Evolutionary conservation across 345 rosid species (phyloP), one percentile per base, ranked within the genome.

Genomic region (Atalantia buxifolia): DNA sequence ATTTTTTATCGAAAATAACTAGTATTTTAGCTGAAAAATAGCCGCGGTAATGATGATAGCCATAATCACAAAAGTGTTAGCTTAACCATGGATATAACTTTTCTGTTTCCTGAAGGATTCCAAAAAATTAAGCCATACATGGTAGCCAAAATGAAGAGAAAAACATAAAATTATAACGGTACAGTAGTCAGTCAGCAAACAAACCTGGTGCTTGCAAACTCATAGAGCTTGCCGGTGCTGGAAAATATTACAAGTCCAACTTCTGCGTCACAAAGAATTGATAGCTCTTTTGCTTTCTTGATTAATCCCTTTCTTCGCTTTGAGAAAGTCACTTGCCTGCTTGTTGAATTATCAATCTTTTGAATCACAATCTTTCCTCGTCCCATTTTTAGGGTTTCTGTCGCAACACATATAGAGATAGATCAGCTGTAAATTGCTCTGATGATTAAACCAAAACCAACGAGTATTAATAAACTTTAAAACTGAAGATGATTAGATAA

Each of bases 371-470:
- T 85, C 87, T 87, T 87, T 72, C 90, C 88, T 77, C 88, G 83
- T 30, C 90, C 90, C 90, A 87, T 86, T 59, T 57, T 76, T 86
- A 86, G 89, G 89, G 86, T 84, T 83, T 72, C 85, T 81, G 83
- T 7, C 5, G 21, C 68, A 61, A 48, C 2, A 69, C 13, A 21
- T 30, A 53, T 12, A 25, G 24, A 67, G 35, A 21, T 16, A 64
- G 21, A 14, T 18, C 50, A 48, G 14, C 16, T 36, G 9, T 18
- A 30, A 28, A 21, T 9, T 22, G 35, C 55, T 75, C 69, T 31
- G 50, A 22, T 42, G 24, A 21, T 62, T 66, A 57, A 80, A 74
- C 40, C 22, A 53, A 18, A 45, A 45, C 50, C 45, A 63, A 48
- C 18, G 24, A 38, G 63, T 67, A n/a, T 42, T 24, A 66, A 59